These are phyloP conservation scores for Trypanosomatidae sp. DNA, from an alignment of 208 protist genomes.

Conservation along the genomic window DNA sequence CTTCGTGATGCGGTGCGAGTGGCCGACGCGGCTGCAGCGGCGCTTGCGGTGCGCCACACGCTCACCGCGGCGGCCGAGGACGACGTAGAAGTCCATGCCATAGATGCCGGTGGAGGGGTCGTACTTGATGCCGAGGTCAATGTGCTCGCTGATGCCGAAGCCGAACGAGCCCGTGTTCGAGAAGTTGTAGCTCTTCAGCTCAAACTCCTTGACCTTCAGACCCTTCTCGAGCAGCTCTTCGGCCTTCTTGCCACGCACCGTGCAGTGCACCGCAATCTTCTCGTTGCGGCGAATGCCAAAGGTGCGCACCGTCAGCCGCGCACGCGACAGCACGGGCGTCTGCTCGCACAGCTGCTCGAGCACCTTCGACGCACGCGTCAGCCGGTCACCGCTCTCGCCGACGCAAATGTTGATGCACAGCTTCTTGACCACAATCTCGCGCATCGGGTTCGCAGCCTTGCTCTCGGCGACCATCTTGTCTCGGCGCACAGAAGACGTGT, in stretches of 20 bases:
- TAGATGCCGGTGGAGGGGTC: constrained; percentile 99
- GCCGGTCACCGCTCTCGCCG: constrained; percentile 97
- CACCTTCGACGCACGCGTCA: constrained; percentile 98
- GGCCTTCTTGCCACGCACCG: constrained; percentile 98
- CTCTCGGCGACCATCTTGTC: constrained; percentile 57
- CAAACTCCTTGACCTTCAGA: constrained; percentile 99
- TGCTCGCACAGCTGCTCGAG: constrained; percentile 98
- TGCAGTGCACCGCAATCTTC: constrained; percentile 98
- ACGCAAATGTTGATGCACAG: constrained; percentile 99
- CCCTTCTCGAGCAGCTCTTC: constrained; percentile 98
- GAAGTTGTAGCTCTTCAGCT: constrained; percentile 96
- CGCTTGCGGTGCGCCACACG: constrained; percentile 92
- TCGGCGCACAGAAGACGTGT: too few relatives aligned
- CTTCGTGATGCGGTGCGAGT: constrained; percentile 92
- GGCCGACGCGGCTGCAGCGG: constrained; percentile 77
- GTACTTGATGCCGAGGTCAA: constrained; percentile 99
- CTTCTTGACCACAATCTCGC: constrained; percentile 97
- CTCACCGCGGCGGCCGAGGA: constrained; percentile 95
- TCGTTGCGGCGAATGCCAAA: constrained; percentile 99
- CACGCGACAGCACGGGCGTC: constrained; percentile 94
- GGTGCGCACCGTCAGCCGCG: constrained; percentile 97
- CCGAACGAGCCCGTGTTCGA: constrained; percentile 97
- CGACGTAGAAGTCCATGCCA: constrained; percentile 97
- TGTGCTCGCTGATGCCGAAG: constrained; percentile 99
- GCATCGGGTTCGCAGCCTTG: constrained; percentile 94